These are phyloP conservation scores for Themeda triandra DNA, from an alignment of 176 grass and related monocot genomes.

Conservation along the genomic window DNA sequence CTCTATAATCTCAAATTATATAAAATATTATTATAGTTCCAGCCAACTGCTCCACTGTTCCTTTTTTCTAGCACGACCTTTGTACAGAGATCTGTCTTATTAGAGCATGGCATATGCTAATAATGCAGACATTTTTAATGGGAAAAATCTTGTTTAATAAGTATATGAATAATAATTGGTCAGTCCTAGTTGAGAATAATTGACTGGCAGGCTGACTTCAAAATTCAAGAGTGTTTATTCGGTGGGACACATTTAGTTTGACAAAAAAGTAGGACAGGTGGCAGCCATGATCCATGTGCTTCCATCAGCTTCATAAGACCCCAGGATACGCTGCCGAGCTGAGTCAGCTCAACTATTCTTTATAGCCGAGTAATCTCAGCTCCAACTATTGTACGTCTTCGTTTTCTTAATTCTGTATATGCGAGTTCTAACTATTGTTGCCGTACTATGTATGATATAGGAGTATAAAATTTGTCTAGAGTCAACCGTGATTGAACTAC, in stretches of 20 bases:
- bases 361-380: not conserved
- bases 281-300: slow-evolving; percentile 23
- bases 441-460: not conserved
- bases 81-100: not conserved
- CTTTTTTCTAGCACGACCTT: not conserved
- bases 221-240: not conserved
- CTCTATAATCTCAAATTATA: not conserved
- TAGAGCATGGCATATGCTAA: not conserved
- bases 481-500: not conserved
- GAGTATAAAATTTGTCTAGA: not conserved
- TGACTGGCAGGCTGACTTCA: slow-evolving; percentile 17
- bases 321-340: not conserved
- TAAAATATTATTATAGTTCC: not conserved
- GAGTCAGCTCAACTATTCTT: slow-evolving; percentile 15
- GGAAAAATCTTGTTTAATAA: not conserved
- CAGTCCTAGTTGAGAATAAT: slow-evolving; percentile 3
- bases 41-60: slow-evolving; percentile 9
- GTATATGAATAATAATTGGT: not conserved
- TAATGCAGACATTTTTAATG: not conserved
- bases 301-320: not conserved
- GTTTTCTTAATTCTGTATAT: not conserved
- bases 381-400: not conserved
- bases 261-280: slow-evolving; percentile 29
- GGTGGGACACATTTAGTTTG: not conserved
- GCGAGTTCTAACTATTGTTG: not conserved